Percentiles rank a stretch among this genome's conserved stretches.
Conservation (phyloP, 2,329 filamentous ascomycete species). For the Didymella pinodella region DNA sequence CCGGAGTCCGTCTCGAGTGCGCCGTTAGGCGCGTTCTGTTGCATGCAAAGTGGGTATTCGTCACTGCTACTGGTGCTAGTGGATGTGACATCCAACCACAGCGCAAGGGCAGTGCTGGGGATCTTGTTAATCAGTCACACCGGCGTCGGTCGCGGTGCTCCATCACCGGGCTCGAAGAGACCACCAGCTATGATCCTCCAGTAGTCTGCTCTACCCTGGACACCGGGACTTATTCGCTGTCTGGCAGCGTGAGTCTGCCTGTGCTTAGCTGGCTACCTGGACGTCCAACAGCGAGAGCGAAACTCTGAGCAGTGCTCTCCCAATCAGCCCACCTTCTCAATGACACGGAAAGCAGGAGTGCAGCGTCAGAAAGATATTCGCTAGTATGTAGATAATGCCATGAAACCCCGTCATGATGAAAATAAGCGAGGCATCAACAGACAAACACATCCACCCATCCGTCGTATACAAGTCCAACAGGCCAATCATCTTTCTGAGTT, state of each 20-base stretch:
- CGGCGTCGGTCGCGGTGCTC: not conserved
- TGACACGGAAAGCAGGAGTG: not conserved
- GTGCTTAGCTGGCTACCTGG: not conserved
- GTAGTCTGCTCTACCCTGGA: not conserved
- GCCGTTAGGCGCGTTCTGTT: slow-evolving; percentile 6
- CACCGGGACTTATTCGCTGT: not conserved
- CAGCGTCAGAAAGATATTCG: not conserved
- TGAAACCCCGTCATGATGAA: not conserved
- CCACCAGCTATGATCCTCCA: not conserved
- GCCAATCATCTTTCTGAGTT: not conserved
- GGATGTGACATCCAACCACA: not conserved
- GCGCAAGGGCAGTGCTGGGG: not conserved
- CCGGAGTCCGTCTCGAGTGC: slow-evolving; percentile 2
- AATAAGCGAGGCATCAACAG: not conserved
- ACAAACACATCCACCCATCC: not conserved
- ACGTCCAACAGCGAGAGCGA: not conserved
- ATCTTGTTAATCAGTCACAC: not conserved
- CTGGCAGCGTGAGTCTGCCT: not conserved
- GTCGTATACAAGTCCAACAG: not conserved
- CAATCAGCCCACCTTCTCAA: not conserved
- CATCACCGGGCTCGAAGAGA: not conserved
- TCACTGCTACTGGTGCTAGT: not conserved
- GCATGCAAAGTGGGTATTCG: not conserved
- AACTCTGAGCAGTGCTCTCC: not conserved
- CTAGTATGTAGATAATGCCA: not conserved